Evolutionary conservation across 768 basidiomycete species (phyloP).

Genomic region (Pleurotus djamor): DNA sequence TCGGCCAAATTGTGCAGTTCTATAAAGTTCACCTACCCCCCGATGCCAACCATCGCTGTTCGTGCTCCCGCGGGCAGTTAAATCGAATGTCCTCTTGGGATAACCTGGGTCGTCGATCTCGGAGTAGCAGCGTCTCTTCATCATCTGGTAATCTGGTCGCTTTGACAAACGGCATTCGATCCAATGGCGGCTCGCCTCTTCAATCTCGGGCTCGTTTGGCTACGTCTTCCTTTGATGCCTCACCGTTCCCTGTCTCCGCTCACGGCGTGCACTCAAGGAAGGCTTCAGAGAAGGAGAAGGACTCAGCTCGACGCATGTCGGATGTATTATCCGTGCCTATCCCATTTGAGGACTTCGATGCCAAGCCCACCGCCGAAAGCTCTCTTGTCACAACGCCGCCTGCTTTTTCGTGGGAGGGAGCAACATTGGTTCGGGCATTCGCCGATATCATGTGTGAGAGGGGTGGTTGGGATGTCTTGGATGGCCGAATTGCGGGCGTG

Average conservation of each 20-base stretch:
- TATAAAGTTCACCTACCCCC: constrained; percentile 62
- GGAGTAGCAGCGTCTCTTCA: constrained; percentile 57
- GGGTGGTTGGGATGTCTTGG: constrained; percentile 72
- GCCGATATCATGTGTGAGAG: constrained; percentile 67
- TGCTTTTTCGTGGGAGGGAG: constrained; percentile 47
- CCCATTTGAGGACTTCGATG: constrained; percentile 39
- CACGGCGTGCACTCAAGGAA: constrained; percentile 78
- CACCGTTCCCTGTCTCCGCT: constrained; percentile 75
- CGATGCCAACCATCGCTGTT: constrained; percentile 55
- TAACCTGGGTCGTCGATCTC: constrained; percentile 43
- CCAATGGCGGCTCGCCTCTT: constrained; percentile 43
- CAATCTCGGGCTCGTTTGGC: constrained; percentile 49
- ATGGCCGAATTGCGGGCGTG: constrained; percentile 62
- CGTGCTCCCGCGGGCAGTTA: constrained; percentile 54
- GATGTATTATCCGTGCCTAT: constrained; percentile 47
- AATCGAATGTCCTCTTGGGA: constrained; percentile 44
- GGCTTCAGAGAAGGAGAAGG: constrained; percentile 76
- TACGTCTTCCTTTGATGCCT: constrained; percentile 38
- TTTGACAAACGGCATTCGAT: constrained; percentile 9
- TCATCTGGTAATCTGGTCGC: constrained; percentile 10
- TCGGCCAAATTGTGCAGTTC: constrained; percentile 60
- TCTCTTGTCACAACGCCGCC: constrained; percentile 33
- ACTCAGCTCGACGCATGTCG: constrained; percentile 44
- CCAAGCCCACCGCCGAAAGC: constrained; percentile 11
- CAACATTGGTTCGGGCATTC: constrained; percentile 45